Conservation (phyloP, 2,329 filamentous ascomycete genomes). For the Diaporthe citrichinensis region DNA sequence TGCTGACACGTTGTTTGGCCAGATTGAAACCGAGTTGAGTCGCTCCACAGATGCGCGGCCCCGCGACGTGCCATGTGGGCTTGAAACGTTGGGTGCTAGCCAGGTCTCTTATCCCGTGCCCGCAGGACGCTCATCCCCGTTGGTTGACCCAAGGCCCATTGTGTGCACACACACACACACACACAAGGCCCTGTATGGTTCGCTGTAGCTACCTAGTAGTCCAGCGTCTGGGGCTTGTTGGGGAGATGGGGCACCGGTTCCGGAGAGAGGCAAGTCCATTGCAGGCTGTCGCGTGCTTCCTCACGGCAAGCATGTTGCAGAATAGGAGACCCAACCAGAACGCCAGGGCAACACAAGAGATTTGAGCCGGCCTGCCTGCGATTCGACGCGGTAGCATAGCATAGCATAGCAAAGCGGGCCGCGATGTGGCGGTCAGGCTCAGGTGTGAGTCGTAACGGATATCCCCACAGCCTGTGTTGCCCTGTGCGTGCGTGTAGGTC, state of each 20-base stretch:
- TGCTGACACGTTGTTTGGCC: constrained; percentile 19
- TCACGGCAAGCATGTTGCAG: not conserved
- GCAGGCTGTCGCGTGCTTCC: constrained; percentile 8
- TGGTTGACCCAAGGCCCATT: not conserved
- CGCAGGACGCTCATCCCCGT: not conserved
- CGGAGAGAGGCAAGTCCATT: not conserved
- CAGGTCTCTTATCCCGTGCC: not conserved
- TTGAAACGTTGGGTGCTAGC: not conserved
- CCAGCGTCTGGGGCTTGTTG: not conserved
- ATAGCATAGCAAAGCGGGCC: constrained; percentile 21
- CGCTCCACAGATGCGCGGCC: constrained; percentile 9
- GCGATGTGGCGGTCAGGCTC: constrained; percentile 7
- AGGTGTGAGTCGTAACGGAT: constrained; percentile 19
- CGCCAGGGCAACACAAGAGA: not conserved
- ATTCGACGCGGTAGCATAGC: constrained; percentile 11
- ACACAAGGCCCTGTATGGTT: not conserved
- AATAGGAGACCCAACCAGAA: not conserved
- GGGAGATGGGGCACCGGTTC: not conserved
- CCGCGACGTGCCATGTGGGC: constrained; percentile 15
- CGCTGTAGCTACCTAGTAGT: not conserved
- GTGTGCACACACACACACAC: not conserved
- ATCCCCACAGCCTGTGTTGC: constrained; percentile 7
- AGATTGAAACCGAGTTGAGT: constrained; percentile 20
- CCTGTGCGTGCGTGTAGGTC: not conserved
- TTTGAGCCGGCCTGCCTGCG: constrained; percentile 1